Conservation (phyloP, 1,284 basidiomycete genomes). For the Papiliotrema laurentii region DNA sequence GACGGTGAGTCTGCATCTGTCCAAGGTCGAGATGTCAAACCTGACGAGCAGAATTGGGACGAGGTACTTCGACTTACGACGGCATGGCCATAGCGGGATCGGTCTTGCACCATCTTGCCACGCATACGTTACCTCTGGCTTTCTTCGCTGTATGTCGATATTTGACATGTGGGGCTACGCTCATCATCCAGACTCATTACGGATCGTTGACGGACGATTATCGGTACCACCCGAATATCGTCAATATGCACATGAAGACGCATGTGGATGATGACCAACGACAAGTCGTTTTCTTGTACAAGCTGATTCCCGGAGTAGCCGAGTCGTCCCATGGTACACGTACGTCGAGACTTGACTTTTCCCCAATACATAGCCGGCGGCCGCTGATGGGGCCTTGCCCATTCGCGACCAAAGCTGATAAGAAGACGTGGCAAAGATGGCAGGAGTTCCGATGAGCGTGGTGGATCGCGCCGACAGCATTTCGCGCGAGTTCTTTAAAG, state of each 20-base stretch:
- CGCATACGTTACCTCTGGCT: conserved; percentile 74
- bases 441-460: conserved; percentile 64
- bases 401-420: background rate
- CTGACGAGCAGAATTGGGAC: conserved; percentile 65
- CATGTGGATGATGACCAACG: conserved; percentile 68
- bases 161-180: no score
- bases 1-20: conserved; percentile 60
- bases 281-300: conserved; percentile 86
- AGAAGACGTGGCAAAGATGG: conserved; percentile 73
- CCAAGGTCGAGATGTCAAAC: background rate
- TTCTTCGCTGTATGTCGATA: conserved; percentile 50
- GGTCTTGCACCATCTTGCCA: conserved; percentile 87
- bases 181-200: conserved; percentile 50
- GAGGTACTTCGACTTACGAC: conserved; percentile 62
- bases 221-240: conserved; percentile 84
- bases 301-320: conserved; percentile 81
- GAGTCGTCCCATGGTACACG: conserved; percentile 86
- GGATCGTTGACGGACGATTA: conserved; percentile 49
- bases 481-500: conserved; percentile 78
- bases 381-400: no score
- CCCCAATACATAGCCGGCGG: no score
- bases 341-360: conserved; percentile 21
- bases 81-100: conserved; percentile 95
- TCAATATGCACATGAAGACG: conserved; percentile 91
- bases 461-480: conserved; percentile 81